phyloP scores from a whole-genome alignment of 1,284 basidiomycete species.

The Apiotrichum veenhuisii region DNA sequence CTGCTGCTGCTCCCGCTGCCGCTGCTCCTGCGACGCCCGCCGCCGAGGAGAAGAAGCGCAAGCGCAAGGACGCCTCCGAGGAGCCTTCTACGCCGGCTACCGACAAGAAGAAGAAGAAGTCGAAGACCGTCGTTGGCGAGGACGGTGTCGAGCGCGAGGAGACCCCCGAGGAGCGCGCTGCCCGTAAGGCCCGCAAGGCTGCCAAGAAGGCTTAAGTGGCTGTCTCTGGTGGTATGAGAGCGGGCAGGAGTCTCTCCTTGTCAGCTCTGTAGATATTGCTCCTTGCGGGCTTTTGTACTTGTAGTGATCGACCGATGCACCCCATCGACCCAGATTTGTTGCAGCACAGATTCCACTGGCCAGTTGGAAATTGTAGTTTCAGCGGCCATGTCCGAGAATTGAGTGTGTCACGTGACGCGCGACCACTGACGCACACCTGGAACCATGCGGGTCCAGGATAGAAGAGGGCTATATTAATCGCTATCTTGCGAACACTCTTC shows the following conservation, averaged over 20 bases:
- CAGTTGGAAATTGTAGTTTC: neutral
- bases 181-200: constrained; percentile 45
- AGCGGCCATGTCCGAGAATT: neutral
- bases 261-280: neutral
- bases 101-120: constrained; percentile 60
- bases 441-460: neutral
- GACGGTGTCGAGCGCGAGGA: constrained; percentile 52
- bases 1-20: constrained; percentile 30
- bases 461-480: neutral
- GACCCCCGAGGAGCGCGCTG: constrained; percentile 46
- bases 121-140: constrained; percentile 51
- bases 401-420: neutral
- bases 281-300: constrained; percentile 2
- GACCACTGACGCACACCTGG: neutral
- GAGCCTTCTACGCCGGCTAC: constrained; percentile 47
- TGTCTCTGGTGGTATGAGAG: neutral
- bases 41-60: constrained; percentile 52
- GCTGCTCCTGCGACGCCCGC: constrained; percentile 47
- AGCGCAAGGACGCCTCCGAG: constrained; percentile 53
- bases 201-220: constrained; percentile 38
- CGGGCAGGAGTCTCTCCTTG: neutral
- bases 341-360: neutral
- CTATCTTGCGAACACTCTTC: neutral
- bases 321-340: neutral
- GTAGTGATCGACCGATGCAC: constrained; percentile 1